Evolutionary conservation across 2,329 filamentous ascomycete species (phyloP), one percentile per base, ranked within the genome.

Genomic region (Diaporthe sp.): DNA sequence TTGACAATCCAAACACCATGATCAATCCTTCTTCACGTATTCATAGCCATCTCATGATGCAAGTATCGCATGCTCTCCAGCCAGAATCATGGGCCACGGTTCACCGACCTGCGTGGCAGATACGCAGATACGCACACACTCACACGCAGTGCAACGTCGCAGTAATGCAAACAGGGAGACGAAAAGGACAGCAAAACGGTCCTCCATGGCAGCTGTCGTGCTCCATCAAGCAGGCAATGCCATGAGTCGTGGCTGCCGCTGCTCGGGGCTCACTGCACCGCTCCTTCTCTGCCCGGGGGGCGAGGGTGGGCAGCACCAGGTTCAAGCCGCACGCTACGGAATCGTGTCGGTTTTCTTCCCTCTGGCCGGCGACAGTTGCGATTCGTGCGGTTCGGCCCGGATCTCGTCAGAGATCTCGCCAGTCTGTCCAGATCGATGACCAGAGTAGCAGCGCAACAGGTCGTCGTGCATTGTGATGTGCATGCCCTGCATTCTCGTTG

Each of bases 191-290:
- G 46, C 17, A 51, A 68, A 68, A 68, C 62, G 46, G 65, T 42
- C 46, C 19, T 53, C 65, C 22, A 8, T 68, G 46, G 65, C 65
- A 68, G 46, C 65, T 68, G 65, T 49, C 22, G 65, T 69, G 65
- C 46, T 13, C 49, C 65, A 28, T 42, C 65, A 31, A 19, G 2
- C 65, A 55, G 65, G 49, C 65, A 55, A 22, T 55, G 46, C 65
- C 49, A 69, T 55, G 65, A 69, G 65, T 69, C 65, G 65, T 42
- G 65, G 15, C 65, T 51, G 49, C 65, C 28, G 46, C 65, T 68
- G 46, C 46, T 17, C 13, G 15, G 59, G n/a, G n/a, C 59, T 46
- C 39, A 22, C 42, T 49, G 61, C 61, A 49, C 61, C 61, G 42
- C 25, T 65, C 25, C 8, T 44, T 22, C 19, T 46, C 13, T 25